Conservation (phyloP, 208 protist species). For the Sergeia podlipaevii region DNA sequence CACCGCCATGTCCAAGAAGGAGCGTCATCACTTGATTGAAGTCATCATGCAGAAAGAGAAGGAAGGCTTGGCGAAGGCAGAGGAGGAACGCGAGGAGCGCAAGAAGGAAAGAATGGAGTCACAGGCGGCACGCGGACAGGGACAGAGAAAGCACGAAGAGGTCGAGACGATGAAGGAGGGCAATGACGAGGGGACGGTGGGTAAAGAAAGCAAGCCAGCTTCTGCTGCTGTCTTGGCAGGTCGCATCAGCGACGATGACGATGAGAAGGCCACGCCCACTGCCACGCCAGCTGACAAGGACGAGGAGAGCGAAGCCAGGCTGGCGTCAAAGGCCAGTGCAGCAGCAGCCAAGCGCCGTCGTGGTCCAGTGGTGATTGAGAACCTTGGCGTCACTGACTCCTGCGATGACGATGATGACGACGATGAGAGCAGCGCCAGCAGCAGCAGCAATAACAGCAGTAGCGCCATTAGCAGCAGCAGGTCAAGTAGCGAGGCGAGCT, state of each 20-base stretch:
- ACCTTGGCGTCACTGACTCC: slow-evolving; percentile 13
- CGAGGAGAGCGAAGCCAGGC: neutral
- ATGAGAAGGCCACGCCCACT: neutral
- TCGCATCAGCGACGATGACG: neutral
- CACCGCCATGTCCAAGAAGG: slow-evolving; percentile 72
- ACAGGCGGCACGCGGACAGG: slow-evolving; percentile 11
- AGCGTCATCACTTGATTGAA: slow-evolving; percentile 64
- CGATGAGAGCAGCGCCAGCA: slow-evolving; percentile 4
- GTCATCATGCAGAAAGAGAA: slow-evolving; percentile 58
- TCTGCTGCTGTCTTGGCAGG: slow-evolving; percentile 1
- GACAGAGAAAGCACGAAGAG: slow-evolving; percentile 19
- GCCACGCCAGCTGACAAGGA: neutral
- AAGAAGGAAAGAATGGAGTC: slow-evolving; percentile 14
- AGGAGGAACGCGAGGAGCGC: slow-evolving; percentile 26
- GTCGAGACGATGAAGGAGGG: slow-evolving; percentile 13
- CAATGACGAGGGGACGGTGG: neutral
- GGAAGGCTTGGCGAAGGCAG: slow-evolving; percentile 41
- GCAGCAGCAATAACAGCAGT: slow-evolving; percentile 1
- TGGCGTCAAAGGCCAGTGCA: neutral
- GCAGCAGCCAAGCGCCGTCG: neutral
- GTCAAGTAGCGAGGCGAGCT: neutral
- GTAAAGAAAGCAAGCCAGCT: neutral
- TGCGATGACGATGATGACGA: slow-evolving; percentile 20
- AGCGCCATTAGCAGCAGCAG: neutral
- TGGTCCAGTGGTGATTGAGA: slow-evolving; percentile 1